Percentiles rank a stretch among this genome's conserved stretches.
Evolutionary conservation across 2,329 filamentous ascomycete species (phyloP).

Genomic region (Diaporthe helianthi): DNA sequence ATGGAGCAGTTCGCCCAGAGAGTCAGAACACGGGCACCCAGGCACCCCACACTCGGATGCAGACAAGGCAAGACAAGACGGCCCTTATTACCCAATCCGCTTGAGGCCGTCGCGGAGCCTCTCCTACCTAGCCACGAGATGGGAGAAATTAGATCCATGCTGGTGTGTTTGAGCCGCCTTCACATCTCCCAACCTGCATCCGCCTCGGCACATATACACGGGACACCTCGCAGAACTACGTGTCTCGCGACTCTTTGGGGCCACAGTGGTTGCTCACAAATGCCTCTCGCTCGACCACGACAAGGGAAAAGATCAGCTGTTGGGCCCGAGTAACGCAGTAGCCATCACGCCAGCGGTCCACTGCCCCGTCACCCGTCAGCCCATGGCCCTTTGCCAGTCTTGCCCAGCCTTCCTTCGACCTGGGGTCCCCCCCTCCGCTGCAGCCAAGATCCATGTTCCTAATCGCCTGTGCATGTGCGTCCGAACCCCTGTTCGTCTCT

Average conservation of each 20-base stretch:
- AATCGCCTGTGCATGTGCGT: not conserved
- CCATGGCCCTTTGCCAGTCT: slow-evolving; percentile 1
- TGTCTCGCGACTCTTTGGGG: not conserved
- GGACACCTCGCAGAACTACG: not conserved
- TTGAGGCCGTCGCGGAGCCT: slow-evolving; percentile 2
- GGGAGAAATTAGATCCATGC: slow-evolving; percentile 23
- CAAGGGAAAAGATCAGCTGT: slow-evolving; percentile 9
- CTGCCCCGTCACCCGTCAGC: not conserved
- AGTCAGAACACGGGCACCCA: too few relatives aligned
- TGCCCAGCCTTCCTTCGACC: slow-evolving; percentile 20
- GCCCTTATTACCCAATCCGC: slow-evolving; percentile 6
- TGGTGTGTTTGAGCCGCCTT: slow-evolving; percentile 16
- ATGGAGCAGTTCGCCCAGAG: not conserved
- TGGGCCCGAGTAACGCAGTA: slow-evolving; percentile 8
- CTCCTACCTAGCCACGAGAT: slow-evolving; percentile 19
- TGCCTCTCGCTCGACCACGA: not conserved
- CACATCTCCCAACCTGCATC: not conserved
- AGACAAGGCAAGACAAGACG: not conserved
- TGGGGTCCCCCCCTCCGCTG: slow-evolving; percentile 12
- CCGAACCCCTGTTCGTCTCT: slow-evolving; percentile 6
- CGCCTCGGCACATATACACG: not conserved
- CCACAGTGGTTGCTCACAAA: not conserved
- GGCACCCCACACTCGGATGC: slow-evolving; percentile 14
- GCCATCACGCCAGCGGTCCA: slow-evolving; percentile 18
- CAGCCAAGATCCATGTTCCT: slow-evolving; percentile 15